Base-by-base conservation (phyloP, 2,329 filamentous ascomycete genomes). In the Decorospora gaudefroyi region DNA sequence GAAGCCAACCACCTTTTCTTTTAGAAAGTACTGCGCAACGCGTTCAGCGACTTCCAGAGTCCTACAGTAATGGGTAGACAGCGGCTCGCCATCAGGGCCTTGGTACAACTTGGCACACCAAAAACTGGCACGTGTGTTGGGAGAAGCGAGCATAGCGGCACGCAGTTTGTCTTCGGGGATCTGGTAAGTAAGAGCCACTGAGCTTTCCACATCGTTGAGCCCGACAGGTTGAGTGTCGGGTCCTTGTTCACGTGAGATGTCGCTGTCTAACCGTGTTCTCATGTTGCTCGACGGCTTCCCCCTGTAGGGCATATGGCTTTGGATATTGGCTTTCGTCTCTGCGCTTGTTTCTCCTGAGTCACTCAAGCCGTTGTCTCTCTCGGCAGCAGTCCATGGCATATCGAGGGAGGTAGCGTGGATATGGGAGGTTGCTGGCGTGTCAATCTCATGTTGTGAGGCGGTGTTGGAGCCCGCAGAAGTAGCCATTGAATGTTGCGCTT, bases 51-150 rank as follows among this genome's bases (percentile, higher is more conserved):
- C 82, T 25, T 84, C 74, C 25, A 78, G 78, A 48, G 76, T 85
- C 31, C 74, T 81, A 73, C 90, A 95, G 65, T 96, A 95, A 66
- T 95, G 87, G 1, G 92, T 81, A 39, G 76, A 80, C 31, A 89
- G 79, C 40, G 76, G 78, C 31, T 80, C 67, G 12, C 75, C 72
- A 3, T 73, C 58, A 1, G 78, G 69, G 8, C 79, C 79, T 15
- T 82, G 79, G 63, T 91, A 92, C 42, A 90, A 69, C 3, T 65
- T 76, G 61, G 89, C 81, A 2, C 80, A 82, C 86, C 86, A 93
- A 59, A 77, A 88, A 25, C 60, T 59, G 29, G 53, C 63, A 26
- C 54, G 55, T 11, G 55, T 67, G 11, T 62, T 61, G 18, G 57
- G 60, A 17, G 62, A 53, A 11, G 67, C 67, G 21, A 55, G 45